These are phyloP conservation scores for Carex littledalei DNA, from an alignment of 176 grass and related monocot species.

Conservation along the genomic window DNA sequence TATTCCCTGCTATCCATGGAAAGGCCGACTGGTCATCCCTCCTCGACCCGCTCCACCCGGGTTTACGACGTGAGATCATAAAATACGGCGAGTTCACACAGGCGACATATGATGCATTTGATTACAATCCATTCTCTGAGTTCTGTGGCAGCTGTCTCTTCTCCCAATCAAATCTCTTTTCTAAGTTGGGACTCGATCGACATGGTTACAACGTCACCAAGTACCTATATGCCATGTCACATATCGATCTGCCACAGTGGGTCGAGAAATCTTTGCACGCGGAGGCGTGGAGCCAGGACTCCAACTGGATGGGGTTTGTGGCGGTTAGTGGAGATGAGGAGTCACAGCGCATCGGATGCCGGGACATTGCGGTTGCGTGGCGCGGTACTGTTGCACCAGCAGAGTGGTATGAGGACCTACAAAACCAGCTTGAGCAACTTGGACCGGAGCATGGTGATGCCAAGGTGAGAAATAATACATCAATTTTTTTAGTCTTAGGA, in stretches of 20 bases:
- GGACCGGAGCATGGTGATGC: not conserved
- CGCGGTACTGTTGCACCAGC: not conserved
- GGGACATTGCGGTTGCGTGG: slow-evolving; percentile 29
- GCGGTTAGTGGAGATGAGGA: slow-evolving; percentile 12
- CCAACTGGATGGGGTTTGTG: slow-evolving; percentile 22
- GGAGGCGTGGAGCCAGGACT: slow-evolving; percentile 2
- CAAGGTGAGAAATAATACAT: not conserved
- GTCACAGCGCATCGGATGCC: not conserved
- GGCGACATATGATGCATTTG: slow-evolving; percentile 39
- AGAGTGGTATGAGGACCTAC: not conserved
- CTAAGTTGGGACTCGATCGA: slow-evolving; percentile 12
- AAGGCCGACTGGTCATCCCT: slow-evolving; percentile 31
- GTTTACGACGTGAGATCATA: slow-evolving; percentile 37
- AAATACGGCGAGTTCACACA: slow-evolving; percentile 48
- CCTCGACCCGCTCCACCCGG: slow-evolving; percentile 28
- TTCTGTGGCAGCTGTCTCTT: slow-evolving; percentile 39
- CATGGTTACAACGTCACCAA: slow-evolving; percentile 19
- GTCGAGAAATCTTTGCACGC: not conserved
- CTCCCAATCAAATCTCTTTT: not conserved
- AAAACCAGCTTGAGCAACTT: not conserved
- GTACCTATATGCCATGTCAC: slow-evolving; percentile 34
- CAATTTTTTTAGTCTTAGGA: not conserved
- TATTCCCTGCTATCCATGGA: slow-evolving; percentile 12
- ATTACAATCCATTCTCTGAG: slow-evolving; percentile 31
- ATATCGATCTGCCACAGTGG: slow-evolving; percentile 25